Base-by-base conservation (phyloP, 139 green algal species). In the Medakamo hakoo region DNA sequence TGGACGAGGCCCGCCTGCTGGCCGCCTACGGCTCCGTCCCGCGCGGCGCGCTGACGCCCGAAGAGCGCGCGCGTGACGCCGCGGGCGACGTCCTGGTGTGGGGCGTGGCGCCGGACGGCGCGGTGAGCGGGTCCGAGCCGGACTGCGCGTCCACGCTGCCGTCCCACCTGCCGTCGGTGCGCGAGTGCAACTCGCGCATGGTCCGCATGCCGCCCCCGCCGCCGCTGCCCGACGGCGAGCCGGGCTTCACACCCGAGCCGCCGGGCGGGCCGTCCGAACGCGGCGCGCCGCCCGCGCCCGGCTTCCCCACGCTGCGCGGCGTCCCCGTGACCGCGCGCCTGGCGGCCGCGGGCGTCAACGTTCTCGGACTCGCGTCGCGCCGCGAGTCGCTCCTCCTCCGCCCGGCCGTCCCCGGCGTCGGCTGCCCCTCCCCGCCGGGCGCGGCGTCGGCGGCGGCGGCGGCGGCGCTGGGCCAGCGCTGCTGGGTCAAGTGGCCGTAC, bases 401-500 rank as follows among this genome's bases (percentile, higher is more conserved):
- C 26, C 63, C 93, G 26, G 73, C 81, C 25, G 75, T 77, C 60
- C 48, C 72, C 22, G 49, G 27, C 57, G 55, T n/a, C 27, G 63
- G 58, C 21, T n/a, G n/a, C n/a, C n/a, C n/a, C n/a, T n/a, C n/a
- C n/a, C 64, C 57, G 63, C 60, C 25, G 28, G 65, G 57, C 28
- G 32, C 29, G 4, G 77, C 71, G 2, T 58, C 30, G 23, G 28
- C 64, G 63, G 72, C 80, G 49, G 79, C 73, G 28, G 56, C 18
- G 19, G 60, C 32, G 23, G 67, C 91, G 56, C 63, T 94, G 62
- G 81, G 80, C 19, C 55, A 80, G 57, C 72, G 84, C 26, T 85
- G 80, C 63, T 93, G 88, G 72, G 74, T 95, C 31, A 80, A 85
- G 63, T 95, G 87, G 87, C 88, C 88, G 0, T 94, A 92, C 73